These are phyloP conservation scores for Condylostoma magnum DNA, from an alignment of 169 alveolate genomes.

Conservation along the genomic window DNA sequence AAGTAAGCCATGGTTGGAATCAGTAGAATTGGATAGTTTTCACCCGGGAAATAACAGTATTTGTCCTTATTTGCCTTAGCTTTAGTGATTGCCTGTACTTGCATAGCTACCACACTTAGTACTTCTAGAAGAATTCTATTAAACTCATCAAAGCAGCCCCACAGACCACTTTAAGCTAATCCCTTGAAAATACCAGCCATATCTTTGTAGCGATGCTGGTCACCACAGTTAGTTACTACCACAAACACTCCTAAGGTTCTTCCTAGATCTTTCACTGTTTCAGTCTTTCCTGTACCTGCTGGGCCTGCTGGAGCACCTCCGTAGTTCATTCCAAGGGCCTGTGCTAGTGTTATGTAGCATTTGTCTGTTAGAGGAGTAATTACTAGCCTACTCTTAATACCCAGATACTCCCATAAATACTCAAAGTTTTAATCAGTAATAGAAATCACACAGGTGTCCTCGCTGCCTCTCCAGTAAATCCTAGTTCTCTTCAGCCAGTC, in stretches of 20 bases:
- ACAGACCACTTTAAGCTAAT: slow-evolving; percentile 90
- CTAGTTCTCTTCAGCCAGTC: slow-evolving; percentile 95
- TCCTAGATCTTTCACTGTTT: slow-evolving; percentile 94
- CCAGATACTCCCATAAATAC: slow-evolving; percentile 93
- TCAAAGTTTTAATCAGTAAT: slow-evolving; percentile 94
- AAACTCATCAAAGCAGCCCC: slow-evolving; percentile 96
- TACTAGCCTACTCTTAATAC: slow-evolving; percentile 93
- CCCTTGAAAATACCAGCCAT: slow-evolving; percentile 97
- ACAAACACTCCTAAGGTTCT: slow-evolving; percentile 94
- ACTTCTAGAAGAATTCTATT: slow-evolving; percentile 93
- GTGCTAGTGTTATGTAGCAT: slow-evolving; percentile 90
- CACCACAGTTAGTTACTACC: slow-evolving; percentile 95
- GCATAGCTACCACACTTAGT: slow-evolving; percentile 93
- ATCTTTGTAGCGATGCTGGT: slow-evolving; percentile 91
- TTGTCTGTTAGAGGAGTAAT: slow-evolving; percentile 95
- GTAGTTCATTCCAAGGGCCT: slow-evolving; percentile 94
- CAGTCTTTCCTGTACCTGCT: slow-evolving; percentile 93
- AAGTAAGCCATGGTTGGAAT: slow-evolving; percentile 87
- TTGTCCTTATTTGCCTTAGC: slow-evolving; percentile 86
- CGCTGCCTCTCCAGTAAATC: slow-evolving; percentile 86
- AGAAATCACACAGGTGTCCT: slow-evolving; percentile 84
- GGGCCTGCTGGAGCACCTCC: slow-evolving; percentile 98
- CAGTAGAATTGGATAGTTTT: slow-evolving; percentile 79
- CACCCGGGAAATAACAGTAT: slow-evolving; percentile 91
- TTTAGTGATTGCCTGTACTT: slow-evolving; percentile 89